Conservation (phyloP, 2,329 filamentous ascomycete species). For the Karstenula rhodostoma region DNA sequence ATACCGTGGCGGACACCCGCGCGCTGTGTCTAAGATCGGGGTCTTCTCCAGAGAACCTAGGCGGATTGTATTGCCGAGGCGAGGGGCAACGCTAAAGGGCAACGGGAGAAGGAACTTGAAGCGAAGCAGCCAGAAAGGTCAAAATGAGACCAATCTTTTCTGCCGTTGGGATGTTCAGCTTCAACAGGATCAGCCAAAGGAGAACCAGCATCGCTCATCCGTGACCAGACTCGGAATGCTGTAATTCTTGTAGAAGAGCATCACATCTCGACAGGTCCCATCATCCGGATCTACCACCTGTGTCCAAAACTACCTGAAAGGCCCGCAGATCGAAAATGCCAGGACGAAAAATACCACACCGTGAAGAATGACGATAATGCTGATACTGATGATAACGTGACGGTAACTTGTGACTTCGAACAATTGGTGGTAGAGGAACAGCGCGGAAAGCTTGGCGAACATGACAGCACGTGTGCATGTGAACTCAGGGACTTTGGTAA, state of each 20-base stretch:
- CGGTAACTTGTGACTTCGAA: constrained; percentile 16
- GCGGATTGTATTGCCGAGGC: no score
- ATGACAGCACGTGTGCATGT: constrained; percentile 21
- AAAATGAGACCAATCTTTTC: constrained; percentile 8
- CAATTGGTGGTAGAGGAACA: constrained; percentile 19
- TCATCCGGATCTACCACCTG: constrained; percentile 15
- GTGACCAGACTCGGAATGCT: constrained; percentile 20
- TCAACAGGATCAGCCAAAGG: constrained; percentile 14
- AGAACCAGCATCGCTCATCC: constrained; percentile 16
- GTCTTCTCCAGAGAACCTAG: no score
- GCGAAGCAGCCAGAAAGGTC: constrained; percentile 10
- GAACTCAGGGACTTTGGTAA: constrained; percentile 22
- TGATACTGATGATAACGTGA: constrained; percentile 12
- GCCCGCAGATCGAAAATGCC: constrained; percentile 17
- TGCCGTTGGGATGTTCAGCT: neutral
- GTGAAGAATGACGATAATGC: constrained; percentile 17
- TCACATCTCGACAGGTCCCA: constrained; percentile 16
- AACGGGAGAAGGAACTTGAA: no score
- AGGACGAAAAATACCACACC: constrained; percentile 17
- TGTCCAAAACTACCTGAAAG: constrained; percentile 21
- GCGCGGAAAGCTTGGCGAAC: constrained; percentile 18
- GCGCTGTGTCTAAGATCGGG: no score
- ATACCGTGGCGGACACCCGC: no score
- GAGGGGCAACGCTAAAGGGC: no score
- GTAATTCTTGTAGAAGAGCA: constrained; percentile 20